Evolutionary conservation across 805 yeast genomes (phyloP).

Genomic region (Candida sithepensis): DNA sequence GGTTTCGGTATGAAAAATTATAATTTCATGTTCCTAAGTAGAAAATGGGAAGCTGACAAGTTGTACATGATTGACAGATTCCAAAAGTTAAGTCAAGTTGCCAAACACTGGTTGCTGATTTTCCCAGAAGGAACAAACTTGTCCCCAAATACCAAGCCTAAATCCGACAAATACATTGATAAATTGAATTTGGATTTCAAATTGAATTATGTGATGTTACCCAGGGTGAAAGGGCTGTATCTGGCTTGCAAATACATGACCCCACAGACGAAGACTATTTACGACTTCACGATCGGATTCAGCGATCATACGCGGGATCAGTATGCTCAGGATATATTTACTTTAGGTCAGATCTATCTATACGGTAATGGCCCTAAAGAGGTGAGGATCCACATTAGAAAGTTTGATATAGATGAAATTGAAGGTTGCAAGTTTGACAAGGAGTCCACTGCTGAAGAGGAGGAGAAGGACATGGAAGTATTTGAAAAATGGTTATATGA

Average conservation of each 20-base stretch:
- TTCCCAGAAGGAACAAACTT: constrained; percentile 96
- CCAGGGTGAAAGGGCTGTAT: constrained; percentile 78
- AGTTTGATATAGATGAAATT: constrained; percentile 38
- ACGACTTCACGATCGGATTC: constrained; percentile 84
- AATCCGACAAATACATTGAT: constrained; percentile 55
- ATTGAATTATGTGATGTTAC: constrained; percentile 68
- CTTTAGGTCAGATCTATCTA: constrained; percentile 59
- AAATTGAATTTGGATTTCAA: constrained; percentile 42
- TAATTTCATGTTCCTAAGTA: constrained; percentile 71
- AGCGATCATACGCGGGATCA: constrained; percentile 59
- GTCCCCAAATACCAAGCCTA: constrained; percentile 57
- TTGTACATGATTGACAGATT: constrained; percentile 52
- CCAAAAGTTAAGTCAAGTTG: constrained; percentile 38
- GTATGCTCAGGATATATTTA: constrained; percentile 75
- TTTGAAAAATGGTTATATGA: constrained; percentile 76
- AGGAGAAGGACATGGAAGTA: constrained; percentile 31
- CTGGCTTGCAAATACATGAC: constrained; percentile 56
- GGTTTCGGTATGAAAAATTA: constrained; percentile 85
- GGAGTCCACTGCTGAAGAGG: constrained; percentile 42
- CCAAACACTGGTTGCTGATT: constrained; percentile 59
- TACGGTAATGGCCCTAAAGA: constrained; percentile 68
- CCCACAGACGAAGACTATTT: constrained; percentile 52
- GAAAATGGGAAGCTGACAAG: constrained; percentile 85
- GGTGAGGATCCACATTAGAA: constrained; percentile 63
- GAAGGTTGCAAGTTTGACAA: constrained; percentile 36